phyloP scores from a whole-genome alignment of 1,139 yeast species.

The Protomyces macrosporus region DNA sequence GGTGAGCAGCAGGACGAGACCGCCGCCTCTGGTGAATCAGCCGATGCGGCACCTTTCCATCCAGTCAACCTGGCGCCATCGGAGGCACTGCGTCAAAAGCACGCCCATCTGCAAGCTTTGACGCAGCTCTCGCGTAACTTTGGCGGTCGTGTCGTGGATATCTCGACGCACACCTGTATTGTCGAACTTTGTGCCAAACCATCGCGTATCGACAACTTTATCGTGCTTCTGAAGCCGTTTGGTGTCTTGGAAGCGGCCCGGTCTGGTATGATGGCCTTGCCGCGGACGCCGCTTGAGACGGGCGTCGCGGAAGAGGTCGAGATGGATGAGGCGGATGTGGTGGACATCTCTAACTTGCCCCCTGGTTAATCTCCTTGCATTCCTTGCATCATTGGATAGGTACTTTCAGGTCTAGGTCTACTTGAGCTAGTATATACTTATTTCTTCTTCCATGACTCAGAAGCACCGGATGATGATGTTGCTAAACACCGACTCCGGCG shows the following conservation, averaged over 20 bases:
- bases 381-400: neutral
- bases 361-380: conserved; percentile 60
- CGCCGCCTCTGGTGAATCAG: conserved; percentile 32
- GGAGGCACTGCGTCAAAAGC: conserved; percentile 91
- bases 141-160: conserved; percentile 89
- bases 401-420: neutral
- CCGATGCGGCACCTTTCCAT: conserved; percentile 46
- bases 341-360: conserved; percentile 52
- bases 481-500: conserved; percentile 11
- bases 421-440: neutral
- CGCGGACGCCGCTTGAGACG: conserved; percentile 78
- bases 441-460: neutral
- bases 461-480: neutral
- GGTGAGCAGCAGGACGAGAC: conserved; percentile 27
- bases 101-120: conserved; percentile 78
- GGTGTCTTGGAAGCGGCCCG: conserved; percentile 95
- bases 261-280: conserved; percentile 97
- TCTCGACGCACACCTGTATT: conserved; percentile 87
- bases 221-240: conserved; percentile 86
- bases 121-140: conserved; percentile 75
- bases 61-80: conserved; percentile 87
- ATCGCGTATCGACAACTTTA: conserved; percentile 74
- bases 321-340: conserved; percentile 60
- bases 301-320: conserved; percentile 48
- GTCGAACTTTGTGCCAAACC: conserved; percentile 95